phyloP scores from a whole-genome alignment of 257 asterid genomes.

The Mentha longifolia region DNA sequence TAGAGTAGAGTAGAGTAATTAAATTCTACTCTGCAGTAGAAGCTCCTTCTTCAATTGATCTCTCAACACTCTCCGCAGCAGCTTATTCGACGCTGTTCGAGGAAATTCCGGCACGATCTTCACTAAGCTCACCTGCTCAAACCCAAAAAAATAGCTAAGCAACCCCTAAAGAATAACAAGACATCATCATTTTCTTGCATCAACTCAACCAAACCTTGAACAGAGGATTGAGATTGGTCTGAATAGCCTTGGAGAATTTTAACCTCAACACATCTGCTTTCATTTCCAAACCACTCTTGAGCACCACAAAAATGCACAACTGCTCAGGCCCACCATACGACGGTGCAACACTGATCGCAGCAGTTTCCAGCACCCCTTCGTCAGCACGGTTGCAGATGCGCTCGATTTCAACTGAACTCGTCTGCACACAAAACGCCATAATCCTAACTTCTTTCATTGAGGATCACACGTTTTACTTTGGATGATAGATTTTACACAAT shows the following conservation, averaged over 20 bases:
- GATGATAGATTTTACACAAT: too few relatives aligned
- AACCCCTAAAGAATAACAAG: background rate
- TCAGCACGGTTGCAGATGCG: constrained; percentile 78
- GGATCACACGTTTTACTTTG: too few relatives aligned
- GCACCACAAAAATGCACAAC: constrained; percentile 71
- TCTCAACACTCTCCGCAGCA: constrained; percentile 76
- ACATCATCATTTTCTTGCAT: constrained; percentile 7
- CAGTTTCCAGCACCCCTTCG: constrained; percentile 77
- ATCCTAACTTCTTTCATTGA: too few relatives aligned
- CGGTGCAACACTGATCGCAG: constrained; percentile 76
- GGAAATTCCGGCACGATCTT: constrained; percentile 74
- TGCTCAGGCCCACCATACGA: constrained; percentile 86
- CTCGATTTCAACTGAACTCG: constrained; percentile 87
- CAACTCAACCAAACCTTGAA: constrained; percentile 61
- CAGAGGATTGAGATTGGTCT: constrained; percentile 77
- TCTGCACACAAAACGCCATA: constrained; percentile 45
- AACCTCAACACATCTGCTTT: constrained; percentile 53
- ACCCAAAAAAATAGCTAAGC: constrained; percentile 13
- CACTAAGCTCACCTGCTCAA: constrained; percentile 66
- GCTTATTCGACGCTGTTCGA: constrained; percentile 85
- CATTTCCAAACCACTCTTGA: constrained; percentile 55
- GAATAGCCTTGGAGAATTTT: constrained; percentile 73
- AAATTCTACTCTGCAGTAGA: constrained; percentile 56
- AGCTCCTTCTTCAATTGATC: constrained; percentile 71
- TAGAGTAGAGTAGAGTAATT: background rate